These are phyloP conservation scores for Leptographium galeiforme DNA, from an alignment of 2,329 filamentous ascomycete genomes.

Conservation along the genomic window DNA sequence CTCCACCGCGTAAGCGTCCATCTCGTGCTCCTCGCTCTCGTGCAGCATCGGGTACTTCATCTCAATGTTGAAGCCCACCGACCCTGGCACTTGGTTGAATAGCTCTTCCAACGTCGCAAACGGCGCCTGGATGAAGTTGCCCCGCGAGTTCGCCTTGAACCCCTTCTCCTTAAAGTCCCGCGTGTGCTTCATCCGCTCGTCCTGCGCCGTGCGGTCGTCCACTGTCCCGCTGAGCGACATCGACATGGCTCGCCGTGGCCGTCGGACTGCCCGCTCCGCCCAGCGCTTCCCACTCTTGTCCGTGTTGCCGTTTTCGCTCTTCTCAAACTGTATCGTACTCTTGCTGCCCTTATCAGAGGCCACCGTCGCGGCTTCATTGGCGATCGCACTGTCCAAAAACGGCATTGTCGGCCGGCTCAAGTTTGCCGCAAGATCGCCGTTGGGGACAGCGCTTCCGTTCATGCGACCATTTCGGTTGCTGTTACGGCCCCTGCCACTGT, in stretches of 20 bases:
- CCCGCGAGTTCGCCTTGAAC: conserved; percentile 89
- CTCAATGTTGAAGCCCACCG: conserved; percentile 94
- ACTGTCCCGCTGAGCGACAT: conserved; percentile 29
- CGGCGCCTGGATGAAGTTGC: conserved; percentile 87
- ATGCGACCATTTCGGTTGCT: background rate
- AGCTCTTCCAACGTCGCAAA: conserved; percentile 93
- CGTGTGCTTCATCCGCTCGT: conserved; percentile 94
- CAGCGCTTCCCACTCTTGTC: conserved; percentile 27
- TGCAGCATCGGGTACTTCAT: conserved; percentile 96
- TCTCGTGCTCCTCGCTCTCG: conserved; percentile 87
- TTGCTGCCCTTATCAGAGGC: background rate
- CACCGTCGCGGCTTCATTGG: background rate
- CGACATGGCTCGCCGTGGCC: conserved; percentile 38
- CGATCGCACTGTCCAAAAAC: background rate
- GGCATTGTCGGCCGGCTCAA: background rate
- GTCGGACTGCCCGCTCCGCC: background rate
- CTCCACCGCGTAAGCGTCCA: conserved; percentile 93
- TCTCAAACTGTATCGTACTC: background rate
- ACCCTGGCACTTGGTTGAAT: conserved; percentile 69
- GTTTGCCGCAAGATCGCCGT: background rate
- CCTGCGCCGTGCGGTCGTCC: conserved; percentile 22
- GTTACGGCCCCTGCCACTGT: conserved; percentile 33
- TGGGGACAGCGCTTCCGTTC: background rate
- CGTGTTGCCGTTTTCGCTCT: background rate
- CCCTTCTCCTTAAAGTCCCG: conserved; percentile 89